These are phyloP conservation scores for Paramecium sonneborni DNA, from an alignment of 73 alveolate species.

Conservation along the genomic window DNA sequence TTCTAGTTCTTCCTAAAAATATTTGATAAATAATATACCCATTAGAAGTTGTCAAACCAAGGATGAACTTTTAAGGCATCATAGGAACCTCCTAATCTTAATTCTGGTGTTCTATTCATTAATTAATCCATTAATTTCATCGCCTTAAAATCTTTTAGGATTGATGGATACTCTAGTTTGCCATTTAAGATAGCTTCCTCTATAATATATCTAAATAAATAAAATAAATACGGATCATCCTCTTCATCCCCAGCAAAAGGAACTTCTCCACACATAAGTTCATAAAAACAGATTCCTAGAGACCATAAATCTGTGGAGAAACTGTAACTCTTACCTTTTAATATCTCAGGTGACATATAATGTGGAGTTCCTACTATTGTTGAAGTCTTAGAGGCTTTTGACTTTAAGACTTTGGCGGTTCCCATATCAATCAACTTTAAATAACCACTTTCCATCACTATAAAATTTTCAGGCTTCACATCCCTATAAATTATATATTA, in stretches of 20 bases:
- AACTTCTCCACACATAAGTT: constrained; percentile 83
- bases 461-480: constrained; percentile 79
- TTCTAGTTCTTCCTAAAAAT: constrained; percentile 8
- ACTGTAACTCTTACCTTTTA: constrained; percentile 71
- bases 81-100: constrained; percentile 64
- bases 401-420: constrained; percentile 71
- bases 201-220: constrained; percentile 62
- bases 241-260: constrained; percentile 79
- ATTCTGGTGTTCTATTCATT: constrained; percentile 59
- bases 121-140: constrained; percentile 62
- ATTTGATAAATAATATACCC: constrained; percentile 2
- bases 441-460: constrained; percentile 68
- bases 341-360: constrained; percentile 81
- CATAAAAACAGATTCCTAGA: constrained; percentile 74
- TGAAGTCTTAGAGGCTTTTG: constrained; percentile 48
- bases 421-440: constrained; percentile 80
- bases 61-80: constrained; percentile 67
- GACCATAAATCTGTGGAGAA: constrained; percentile 69
- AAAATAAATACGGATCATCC: constrained; percentile 50
- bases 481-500: constrained; percentile 74
- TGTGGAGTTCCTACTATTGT: constrained; percentile 80
- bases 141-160: constrained; percentile 61
- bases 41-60: constrained; percentile 60
- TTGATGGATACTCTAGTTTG: constrained; percentile 37
- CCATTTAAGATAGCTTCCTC: constrained; percentile 70